phyloP scores from a whole-genome alignment of 2,329 filamentous ascomycete species.

The Didymella segeticola region DNA sequence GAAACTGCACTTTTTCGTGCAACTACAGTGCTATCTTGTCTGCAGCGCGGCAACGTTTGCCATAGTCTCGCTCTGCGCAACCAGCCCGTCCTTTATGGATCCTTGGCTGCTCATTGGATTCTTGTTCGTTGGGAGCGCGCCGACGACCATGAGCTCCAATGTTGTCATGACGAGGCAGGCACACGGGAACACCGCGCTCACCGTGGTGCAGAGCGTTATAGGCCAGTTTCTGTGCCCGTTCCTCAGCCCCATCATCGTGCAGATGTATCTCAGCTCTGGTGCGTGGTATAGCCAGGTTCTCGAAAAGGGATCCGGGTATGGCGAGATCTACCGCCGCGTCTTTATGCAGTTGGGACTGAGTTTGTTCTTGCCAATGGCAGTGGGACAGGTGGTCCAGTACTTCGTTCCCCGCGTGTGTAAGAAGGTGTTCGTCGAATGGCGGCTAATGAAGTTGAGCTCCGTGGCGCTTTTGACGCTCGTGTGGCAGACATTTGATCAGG shows the following conservation, averaged over 20 bases:
- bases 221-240: slow-evolving; percentile 75
- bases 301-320: slow-evolving; percentile 61
- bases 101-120: slow-evolving; percentile 71
- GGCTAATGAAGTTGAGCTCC: slow-evolving; percentile 54
- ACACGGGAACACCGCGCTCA: slow-evolving; percentile 63
- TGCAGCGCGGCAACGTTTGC: slow-evolving; percentile 69
- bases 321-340: slow-evolving; percentile 69
- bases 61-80: slow-evolving; percentile 60
- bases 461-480: slow-evolving; percentile 58
- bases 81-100: slow-evolving; percentile 62
- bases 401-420: slow-evolving; percentile 61
- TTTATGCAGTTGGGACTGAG: slow-evolving; percentile 73
- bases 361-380: slow-evolving; percentile 67
- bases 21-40: slow-evolving; percentile 70
- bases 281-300: slow-evolving; percentile 64
- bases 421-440: slow-evolving; percentile 59
- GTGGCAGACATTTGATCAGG: slow-evolving; percentile 72
- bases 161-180: slow-evolving; percentile 75
- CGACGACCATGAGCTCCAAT: slow-evolving; percentile 76
- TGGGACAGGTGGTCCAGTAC: slow-evolving; percentile 67
- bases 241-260: slow-evolving; percentile 68
- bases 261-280: slow-evolving; percentile 63
- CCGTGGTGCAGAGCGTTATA: slow-evolving; percentile 69
- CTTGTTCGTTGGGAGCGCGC: slow-evolving; percentile 70
- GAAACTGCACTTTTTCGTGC: slow-evolving; percentile 71